Base-by-base conservation (phyloP, 2,329 filamentous ascomycete species). In the Cladosporium colombiae region DNA sequence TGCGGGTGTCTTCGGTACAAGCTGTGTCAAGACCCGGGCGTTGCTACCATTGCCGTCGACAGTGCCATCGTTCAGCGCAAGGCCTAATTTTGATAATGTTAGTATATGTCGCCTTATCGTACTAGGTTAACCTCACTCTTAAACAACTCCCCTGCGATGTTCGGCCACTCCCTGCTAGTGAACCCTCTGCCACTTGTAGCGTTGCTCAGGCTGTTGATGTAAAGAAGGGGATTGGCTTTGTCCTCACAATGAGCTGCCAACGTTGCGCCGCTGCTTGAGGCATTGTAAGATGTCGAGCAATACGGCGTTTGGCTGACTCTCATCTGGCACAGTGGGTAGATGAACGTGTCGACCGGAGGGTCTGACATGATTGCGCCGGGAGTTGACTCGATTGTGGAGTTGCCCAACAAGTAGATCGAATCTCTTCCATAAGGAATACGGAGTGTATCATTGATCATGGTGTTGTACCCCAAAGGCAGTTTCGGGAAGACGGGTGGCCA, bases 301-400 rank as follows among this genome's bases (percentile, higher is more conserved):
- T 84, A 79, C 0, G 88, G 82, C 0, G 89, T 87, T 1, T 87
- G 75, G 69, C 86, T 88, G 0, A 87, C 89, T 23, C 85, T 84
- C 14, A 93, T 75, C 53, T 88, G 82, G 73, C 91, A 95, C 0
- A 95, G 77, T 0, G 88, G 86, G 72, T 89, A 93, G 33, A 44
- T 27, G 8, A 53, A 55, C 6, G 86, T 81, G 7, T 55, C 67
- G 14, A 57, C 55, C 7, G 55, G 21, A 23, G 55, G 55, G 5
- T 57, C 21, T 5, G 33, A 57, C 2, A 40, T 6, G 21, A 40
- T 35, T 7, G 55, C 55, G 10, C 55, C 55, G 14, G 55, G 55
- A 25, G 44, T 70, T 27, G 63, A 53, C 7, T 35, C 56, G 88
- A 49, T 35, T 0, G 68, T 56, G 16, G 40, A 63, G 13, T 65